Evolutionary conservation across 495 filamentous ascomycete species (phyloP), one percentile per base, ranked within the genome.

Genomic region (Podospora conica): DNA sequence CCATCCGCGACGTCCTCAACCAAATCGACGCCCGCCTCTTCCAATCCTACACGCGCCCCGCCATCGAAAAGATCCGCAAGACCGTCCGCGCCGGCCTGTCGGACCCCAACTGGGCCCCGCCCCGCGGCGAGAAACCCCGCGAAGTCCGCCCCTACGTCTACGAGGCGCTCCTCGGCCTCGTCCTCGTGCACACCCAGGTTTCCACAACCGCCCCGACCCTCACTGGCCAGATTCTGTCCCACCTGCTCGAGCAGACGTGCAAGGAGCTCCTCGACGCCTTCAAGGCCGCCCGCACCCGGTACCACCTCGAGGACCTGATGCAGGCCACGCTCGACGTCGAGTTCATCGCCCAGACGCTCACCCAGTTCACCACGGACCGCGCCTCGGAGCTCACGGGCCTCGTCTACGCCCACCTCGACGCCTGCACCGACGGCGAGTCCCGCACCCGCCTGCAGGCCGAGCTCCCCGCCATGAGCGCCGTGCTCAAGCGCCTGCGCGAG

Each of bases 241-340:
- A 91, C 73, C 84, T 97, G 18, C 84, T 97, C 25, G 91, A 93
- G 70, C 83, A 91, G 71, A 83, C 90, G 10, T 91, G 86, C 31
- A 78, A 80, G 12, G 86, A 90, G 59, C 84, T 96, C 9, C 81
- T 95, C 6, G 81, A 85, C 15, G 85, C 88, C 0, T 92, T 96
- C 79, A 84, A 85, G 63, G 69, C 83, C 21, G 69, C 83, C 21
- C 87, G 91, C 10, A 68, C 82, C 8, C 79, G 80, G 29, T 98
- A 91, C 79, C 80, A 84, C 8, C 87, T 98, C 0, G 79, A 87
- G n/a, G 86, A 87, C 9, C 83, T 98, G 58, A 96, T 97, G 89
- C 96, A 98, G 77, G 96, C 96, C 3, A 98, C 96, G 0, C 83
- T 98, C 6, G 95, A 98, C 66, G 93, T 96, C 9, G 95, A 98